Percentiles rank a stretch among this genome's conserved stretches.
Conservation (phyloP, 2,329 filamentous ascomycete species). For the Oidium heveae region DNA sequence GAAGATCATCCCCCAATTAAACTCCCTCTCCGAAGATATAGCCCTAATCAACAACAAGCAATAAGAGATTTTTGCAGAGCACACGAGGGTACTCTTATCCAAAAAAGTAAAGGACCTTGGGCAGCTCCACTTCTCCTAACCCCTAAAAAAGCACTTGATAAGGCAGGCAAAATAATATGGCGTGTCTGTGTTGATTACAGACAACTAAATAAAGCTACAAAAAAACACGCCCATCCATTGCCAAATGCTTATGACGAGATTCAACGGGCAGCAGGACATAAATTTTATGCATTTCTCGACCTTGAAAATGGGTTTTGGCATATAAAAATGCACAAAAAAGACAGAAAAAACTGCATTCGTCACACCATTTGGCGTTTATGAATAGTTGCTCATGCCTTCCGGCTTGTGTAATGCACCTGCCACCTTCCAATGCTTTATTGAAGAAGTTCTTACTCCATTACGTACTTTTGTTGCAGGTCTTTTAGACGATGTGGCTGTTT, state of each 20-base stretch:
- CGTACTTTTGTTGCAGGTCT: neutral
- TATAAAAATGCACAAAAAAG: neutral
- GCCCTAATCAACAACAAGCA: neutral
- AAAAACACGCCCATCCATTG: too few species aligned
- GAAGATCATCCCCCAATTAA: neutral
- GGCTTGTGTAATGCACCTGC: too few species aligned
- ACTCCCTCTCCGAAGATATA: neutral
- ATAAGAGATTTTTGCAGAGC: neutral
- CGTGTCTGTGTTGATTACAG: too few species aligned
- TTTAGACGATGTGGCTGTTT: neutral
- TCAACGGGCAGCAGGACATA: too few species aligned
- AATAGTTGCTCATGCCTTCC: neutral
- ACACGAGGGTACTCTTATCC: neutral
- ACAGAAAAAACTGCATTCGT: neutral
- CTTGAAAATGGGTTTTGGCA: too few species aligned
- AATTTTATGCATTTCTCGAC: too few species aligned
- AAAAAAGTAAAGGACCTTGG: too few species aligned
- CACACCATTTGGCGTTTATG: neutral
- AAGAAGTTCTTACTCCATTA: neutral
- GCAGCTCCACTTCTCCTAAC: too few species aligned
- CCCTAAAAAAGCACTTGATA: too few species aligned
- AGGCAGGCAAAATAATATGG: too few species aligned
- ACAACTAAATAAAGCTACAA: too few species aligned
- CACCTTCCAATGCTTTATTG: conserved; percentile 1
- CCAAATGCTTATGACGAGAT: too few species aligned